A percentile compares a stretch with the other conserved stretches of the same genome.
phyloP scores from a whole-genome alignment of 2,329 filamentous ascomycete species.

The Apiospora rasikravindrae region DNA sequence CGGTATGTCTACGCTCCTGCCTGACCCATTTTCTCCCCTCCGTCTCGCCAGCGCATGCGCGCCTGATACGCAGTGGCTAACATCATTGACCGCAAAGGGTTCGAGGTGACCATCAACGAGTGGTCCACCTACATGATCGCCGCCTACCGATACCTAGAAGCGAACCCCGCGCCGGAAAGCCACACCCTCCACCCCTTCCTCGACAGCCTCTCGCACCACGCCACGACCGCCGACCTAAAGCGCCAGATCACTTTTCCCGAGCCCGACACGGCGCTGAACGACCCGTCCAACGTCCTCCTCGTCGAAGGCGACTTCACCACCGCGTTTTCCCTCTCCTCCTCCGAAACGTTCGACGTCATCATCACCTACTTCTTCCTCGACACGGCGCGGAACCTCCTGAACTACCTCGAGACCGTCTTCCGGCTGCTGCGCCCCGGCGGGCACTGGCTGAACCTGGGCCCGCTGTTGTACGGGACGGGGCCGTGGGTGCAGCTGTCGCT shows the following conservation, averaged over 20 bases:
- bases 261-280: constrained; percentile 36
- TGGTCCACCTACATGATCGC: constrained; percentile 64
- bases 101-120: constrained; percentile 61
- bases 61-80: neutral
- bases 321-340: constrained; percentile 33
- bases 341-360: constrained; percentile 50
- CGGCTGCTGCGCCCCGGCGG: constrained; percentile 52
- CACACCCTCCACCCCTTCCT: constrained; percentile 55
- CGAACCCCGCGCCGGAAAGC: constrained; percentile 31
- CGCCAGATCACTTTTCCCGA: constrained; percentile 52
- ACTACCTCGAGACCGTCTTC: constrained; percentile 60
- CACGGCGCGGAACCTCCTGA: constrained; percentile 60
- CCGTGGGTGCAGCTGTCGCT: constrained; percentile 61
- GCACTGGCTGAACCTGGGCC: constrained; percentile 61
- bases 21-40: neutral
- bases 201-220: constrained; percentile 62
- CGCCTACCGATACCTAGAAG: constrained; percentile 55
- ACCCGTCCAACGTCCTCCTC: constrained; percentile 45
- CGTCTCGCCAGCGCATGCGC: neutral
- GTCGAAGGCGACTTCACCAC: constrained; percentile 63
- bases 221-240: constrained; percentile 51
- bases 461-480: constrained; percentile 58
- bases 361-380: constrained; percentile 67
- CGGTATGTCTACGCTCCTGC: constrained; percentile 33
- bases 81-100: constrained; percentile 37